These are phyloP conservation scores for Murraya paniculata DNA, from an alignment of 345 rosid species.

Conservation along the genomic window DNA sequence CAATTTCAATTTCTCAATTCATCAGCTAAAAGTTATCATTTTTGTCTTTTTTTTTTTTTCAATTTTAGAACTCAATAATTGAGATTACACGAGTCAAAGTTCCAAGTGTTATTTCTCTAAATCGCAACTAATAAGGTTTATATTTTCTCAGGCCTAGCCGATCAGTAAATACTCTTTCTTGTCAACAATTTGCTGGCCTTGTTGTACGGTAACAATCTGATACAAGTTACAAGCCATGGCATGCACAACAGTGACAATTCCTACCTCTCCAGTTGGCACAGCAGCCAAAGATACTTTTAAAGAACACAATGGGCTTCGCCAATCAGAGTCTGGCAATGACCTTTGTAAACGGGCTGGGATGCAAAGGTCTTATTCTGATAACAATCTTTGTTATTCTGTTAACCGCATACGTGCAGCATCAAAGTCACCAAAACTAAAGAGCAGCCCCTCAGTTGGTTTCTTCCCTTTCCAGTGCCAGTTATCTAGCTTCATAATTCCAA, in stretches of 20 bases:
- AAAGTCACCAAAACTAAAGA: conserved; percentile 46
- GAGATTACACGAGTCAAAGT: too few species aligned
- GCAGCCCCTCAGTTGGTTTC: conserved; percentile 50
- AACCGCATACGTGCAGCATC: conserved; percentile 45
- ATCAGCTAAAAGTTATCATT: too few species aligned
- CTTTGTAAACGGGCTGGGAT: conserved; percentile 40
- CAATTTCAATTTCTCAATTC: too few species aligned
- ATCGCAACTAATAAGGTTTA: conserved; percentile 6
- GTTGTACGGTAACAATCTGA: not conserved
- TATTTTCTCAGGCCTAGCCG: conserved; percentile 12
- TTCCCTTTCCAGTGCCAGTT: conserved; percentile 65
- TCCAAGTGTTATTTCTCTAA: too few species aligned
- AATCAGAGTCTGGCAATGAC: conserved; percentile 56
- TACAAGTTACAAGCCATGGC: conserved; percentile 39
- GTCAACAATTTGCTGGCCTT: not conserved
- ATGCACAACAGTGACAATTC: conserved; percentile 42
- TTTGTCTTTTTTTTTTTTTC: too few species aligned
- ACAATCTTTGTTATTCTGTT: conserved; percentile 48
- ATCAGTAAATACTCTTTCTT: not conserved
- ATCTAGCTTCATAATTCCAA: conserved; percentile 54
- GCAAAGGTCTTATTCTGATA: conserved; percentile 61
- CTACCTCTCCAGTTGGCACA: conserved; percentile 38
- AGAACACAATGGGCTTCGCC: conserved; percentile 50
- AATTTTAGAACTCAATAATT: too few species aligned
- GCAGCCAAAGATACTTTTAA: conserved; percentile 30